Base-by-base conservation (phyloP, 2,329 filamentous ascomycete genomes). In the Pleurostoma richardsiae region DNA sequence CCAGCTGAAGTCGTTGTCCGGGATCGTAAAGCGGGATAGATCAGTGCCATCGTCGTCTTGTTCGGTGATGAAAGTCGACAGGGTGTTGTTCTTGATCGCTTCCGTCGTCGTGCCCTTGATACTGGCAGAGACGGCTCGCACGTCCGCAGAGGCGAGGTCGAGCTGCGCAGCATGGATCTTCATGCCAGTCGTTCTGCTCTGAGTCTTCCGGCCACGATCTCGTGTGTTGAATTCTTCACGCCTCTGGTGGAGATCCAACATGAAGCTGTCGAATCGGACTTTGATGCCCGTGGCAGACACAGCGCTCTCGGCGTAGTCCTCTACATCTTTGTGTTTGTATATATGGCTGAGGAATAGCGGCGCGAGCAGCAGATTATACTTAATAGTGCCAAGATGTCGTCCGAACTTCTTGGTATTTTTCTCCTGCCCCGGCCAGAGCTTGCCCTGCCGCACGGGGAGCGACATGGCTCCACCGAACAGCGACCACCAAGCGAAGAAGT, bases 361-460 rank as follows among this genome's bases (percentile, higher is more conserved):
- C 3, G 94, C 95, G 11, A 99, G 74, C 3, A 97, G 77, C 27
- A 99, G 71, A 52, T 92, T 96, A 70, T 97, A 97, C 72, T 99
- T 99, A 73, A 99, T 91, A 6, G 95, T 99, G n/a, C 90, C 92
- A 51, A 99, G 73, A 67, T 99, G 95, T 43, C 94, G 82, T 10
- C 92, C 92, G 63, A 99, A 99, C 64, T 99, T 99, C 71, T 99
- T 99, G 74, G 90, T 96, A 41, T 90, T 94, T 73, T 96, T 96
- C 56, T 96, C 94, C 28, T 90, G 80, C 1, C 90, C 90, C 5
- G 91, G 92, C 83, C 91, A 99, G 3, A 99, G 76, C 41, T 80
- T 79, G 11, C 94, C 94, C 70, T 99, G 95, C 1, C 94, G 88
- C 48, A 99, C 86, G 8, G 94, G 95, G 29, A 99, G 75, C 8